These are phyloP conservation scores for Nelumbo lutea DNA, from an alignment of 164 flowering plant species.

Conservation along the genomic window DNA sequence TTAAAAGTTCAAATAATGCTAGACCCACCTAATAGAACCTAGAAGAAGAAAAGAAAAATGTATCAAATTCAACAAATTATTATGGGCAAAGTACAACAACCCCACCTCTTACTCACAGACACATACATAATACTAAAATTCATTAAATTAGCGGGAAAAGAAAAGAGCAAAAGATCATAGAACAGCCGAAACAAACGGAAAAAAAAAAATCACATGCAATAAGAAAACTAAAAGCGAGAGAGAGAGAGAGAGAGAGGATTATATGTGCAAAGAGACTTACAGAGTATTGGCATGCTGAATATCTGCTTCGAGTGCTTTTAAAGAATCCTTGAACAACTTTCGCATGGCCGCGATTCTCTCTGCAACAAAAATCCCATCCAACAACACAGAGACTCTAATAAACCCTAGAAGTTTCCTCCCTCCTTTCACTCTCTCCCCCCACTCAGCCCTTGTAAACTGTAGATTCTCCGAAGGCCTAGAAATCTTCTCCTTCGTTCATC, in stretches of 20 bases:
- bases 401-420: slow-evolving; percentile 6
- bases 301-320: slow-evolving; percentile 84
- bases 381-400: slow-evolving; percentile 1
- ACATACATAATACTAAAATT: neutral
- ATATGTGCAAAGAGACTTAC: slow-evolving; percentile 29
- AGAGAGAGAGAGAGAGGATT: neutral
- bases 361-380: slow-evolving; percentile 19
- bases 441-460: no score
- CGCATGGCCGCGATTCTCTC: slow-evolving; percentile 31
- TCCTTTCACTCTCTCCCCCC: neutral
- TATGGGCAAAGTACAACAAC: no score
- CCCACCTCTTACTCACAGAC: neutral
- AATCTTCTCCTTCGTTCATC: no score
- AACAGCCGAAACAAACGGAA: neutral
- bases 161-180: neutral
- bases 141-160: neutral
- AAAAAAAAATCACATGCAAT: neutral
- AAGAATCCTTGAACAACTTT: slow-evolving; percentile 70
- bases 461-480: no score
- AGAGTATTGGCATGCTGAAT: slow-evolving; percentile 82
- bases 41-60: no score
- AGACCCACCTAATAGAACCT: no score
- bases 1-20: no score
- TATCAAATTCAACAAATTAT: no score
- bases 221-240: neutral